Evolutionary conservation across 2,329 filamentous ascomycete genomes (phyloP).

Genomic region (Boeremia lycopersici): DNA sequence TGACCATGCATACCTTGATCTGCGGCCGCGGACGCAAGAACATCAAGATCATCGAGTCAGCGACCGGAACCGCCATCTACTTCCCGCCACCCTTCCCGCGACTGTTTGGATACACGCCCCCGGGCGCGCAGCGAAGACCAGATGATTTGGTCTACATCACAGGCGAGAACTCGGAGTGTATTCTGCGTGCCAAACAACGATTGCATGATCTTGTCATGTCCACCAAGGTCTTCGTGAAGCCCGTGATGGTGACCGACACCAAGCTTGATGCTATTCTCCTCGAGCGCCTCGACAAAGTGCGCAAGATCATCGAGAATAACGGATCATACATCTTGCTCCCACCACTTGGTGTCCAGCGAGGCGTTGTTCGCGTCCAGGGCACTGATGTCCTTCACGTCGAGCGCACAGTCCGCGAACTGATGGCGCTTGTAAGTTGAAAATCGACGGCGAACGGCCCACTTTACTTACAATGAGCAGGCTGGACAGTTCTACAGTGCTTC

Average conservation of each 20-base stretch:
- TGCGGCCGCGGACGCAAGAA: constrained; percentile 95
- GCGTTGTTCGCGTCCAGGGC: constrained; percentile 86
- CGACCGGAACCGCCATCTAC: constrained; percentile 95
- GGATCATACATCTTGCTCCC: constrained; percentile 95
- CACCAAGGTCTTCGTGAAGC: constrained; percentile 81
- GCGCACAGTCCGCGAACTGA: constrained; percentile 91
- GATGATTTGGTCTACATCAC: constrained; percentile 95
- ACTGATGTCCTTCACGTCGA: constrained; percentile 93
- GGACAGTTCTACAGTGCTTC: constrained; percentile 97
- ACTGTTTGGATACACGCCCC: constrained; percentile 87
- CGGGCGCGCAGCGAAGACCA: constrained; percentile 78
- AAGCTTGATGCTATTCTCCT: constrained; percentile 96
- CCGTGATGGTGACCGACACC: constrained; percentile 83
- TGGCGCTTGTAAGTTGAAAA: constrained; percentile 74
- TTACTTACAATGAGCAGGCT: constrained; percentile 61
- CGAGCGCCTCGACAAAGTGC: constrained; percentile 90
- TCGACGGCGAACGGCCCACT: not conserved
- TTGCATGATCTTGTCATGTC: constrained; percentile 82
- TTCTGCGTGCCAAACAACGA: constrained; percentile 87
- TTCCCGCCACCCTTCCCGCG: constrained; percentile 94
- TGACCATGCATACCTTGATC: constrained; percentile 87
- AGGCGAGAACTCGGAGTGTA: constrained; percentile 82
- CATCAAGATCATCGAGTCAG: constrained; percentile 96
- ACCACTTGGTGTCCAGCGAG: constrained; percentile 81
- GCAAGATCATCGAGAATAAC: constrained; percentile 96